Base-by-base conservation (phyloP, 768 basidiomycete genomes). In the Cubamyces lactineus region DNA sequence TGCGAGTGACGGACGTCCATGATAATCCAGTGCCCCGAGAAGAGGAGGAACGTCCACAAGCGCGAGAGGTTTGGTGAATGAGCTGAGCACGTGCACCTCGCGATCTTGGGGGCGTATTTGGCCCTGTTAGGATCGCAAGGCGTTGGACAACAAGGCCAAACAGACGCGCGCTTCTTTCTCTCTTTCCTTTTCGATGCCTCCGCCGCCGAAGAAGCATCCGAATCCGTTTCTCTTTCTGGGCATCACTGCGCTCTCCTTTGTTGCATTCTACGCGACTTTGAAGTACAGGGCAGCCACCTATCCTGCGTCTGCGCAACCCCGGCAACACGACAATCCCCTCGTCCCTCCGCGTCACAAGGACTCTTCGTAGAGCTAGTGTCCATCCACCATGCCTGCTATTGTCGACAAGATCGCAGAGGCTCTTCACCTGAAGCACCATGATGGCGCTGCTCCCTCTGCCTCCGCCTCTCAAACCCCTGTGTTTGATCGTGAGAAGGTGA, bases 401-500 rank as follows among this genome's bases (percentile, higher is more conserved):
- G 62, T 79, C 65, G 78, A 80, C 72, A 79, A 79, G 73, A 76
- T 78, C 62, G 70, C 73, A 24, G 70, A 75, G 50, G 71, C 70
- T 9, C 70, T 77, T 50, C 76, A 77, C 51, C 57, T 77, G 21
- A 65, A 67, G 50, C 69, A 70, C 40, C 61, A 68, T 43, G 66
- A 66, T 24, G 13, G 41, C 15, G 53, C 59, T 9, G 1, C 56
- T 13, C 26, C 38, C 3, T 6, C 50, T 9, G 3, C 56, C 42
- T 52, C 48, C 46, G 42, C 52, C n/a, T 28, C 53, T 30, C 66
- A 65, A 45, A 65, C 71, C 5, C 80, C 82, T 16, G 80, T 79
- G 2, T 96, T 97, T 69, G 86, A 92, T 73, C 74, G 78, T 34
- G 71, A 73, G 49, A 88, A 92, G 65, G 89, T 98, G 69, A 88